Percentiles rank a stretch among this genome's conserved stretches.
phyloP scores from a whole-genome alignment of 179 eudicot species.

The Nepenthes alata region DNA sequence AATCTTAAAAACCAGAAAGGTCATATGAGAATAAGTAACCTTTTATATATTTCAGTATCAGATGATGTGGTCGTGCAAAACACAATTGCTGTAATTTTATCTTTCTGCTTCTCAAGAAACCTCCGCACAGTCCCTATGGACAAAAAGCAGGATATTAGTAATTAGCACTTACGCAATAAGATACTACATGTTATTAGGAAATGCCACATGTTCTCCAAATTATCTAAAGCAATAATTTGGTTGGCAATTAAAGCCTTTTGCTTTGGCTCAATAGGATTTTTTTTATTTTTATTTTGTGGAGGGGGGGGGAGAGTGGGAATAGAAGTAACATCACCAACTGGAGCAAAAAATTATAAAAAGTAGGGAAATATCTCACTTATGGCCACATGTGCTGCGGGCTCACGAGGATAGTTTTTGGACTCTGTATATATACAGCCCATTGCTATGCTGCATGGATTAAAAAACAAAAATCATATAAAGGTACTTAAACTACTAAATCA shows the following conservation, averaged over 20 bases:
- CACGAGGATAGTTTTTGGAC: conserved; percentile 93
- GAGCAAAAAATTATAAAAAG: neutral
- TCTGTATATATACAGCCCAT: conserved; percentile 89
- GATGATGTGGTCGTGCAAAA: conserved; percentile 70
- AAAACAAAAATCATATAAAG: conserved; percentile 8
- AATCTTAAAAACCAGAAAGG: conserved; percentile 1
- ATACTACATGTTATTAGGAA: no score
- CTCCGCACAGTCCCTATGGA: conserved; percentile 85
- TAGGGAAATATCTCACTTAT: conserved; percentile 51
- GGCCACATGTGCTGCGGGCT: conserved; percentile 99
- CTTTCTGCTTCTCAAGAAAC: conserved; percentile 92
- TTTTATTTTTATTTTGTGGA: no score
- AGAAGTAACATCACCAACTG: neutral
- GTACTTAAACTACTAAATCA: neutral
- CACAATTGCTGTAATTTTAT: conserved; percentile 62
- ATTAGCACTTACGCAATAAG: no score
- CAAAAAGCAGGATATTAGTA: conserved; percentile 8
- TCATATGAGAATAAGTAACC: conserved; percentile 27
- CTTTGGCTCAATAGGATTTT: no score
- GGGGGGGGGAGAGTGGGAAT: no score
- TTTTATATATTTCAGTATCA: conserved; percentile 92
- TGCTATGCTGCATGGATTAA: conserved; percentile 68
- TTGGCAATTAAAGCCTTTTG: no score
- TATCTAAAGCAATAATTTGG: no score
- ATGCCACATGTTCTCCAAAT: no score